Evolutionary conservation across 306 rosid species (phyloP).

Genomic region (Chamaecrista fasciculata): DNA sequence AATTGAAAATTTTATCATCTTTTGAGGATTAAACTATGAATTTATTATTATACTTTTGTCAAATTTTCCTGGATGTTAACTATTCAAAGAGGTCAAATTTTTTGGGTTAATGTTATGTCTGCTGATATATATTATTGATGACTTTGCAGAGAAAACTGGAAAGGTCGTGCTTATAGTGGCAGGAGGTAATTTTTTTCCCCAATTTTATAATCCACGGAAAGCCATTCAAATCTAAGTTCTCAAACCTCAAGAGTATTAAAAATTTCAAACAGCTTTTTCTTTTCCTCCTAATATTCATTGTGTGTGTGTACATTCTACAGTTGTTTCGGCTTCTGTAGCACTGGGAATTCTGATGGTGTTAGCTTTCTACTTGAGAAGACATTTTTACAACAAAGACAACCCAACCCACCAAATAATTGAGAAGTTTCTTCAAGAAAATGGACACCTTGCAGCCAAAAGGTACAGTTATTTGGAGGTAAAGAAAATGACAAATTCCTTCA

Average conservation of each 20-base stretch:
- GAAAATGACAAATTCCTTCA: constrained; percentile 41
- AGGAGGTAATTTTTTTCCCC: background rate
- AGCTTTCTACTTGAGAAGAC: background rate
- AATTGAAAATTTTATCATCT: no score
- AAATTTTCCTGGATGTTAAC: background rate
- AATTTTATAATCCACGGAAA: background rate
- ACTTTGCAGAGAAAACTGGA: background rate
- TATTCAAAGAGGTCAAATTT: background rate
- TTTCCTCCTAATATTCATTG: background rate
- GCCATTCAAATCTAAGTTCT: background rate
- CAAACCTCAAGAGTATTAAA: background rate
- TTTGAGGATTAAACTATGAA: no score
- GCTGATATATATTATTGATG: background rate
- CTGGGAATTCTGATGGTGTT: background rate
- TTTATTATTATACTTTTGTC: no score
- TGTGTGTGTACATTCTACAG: background rate
- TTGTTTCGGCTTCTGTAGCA: background rate
- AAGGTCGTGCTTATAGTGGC: background rate
- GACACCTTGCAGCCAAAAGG: constrained; percentile 36
- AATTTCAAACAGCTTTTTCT: background rate
- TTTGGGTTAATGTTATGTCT: background rate
- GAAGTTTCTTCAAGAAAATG: constrained; percentile 34
- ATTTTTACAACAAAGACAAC: constrained; percentile 9
- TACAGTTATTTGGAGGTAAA: constrained; percentile 37
- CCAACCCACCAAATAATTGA: constrained; percentile 32